Base-by-base conservation (phyloP, 2,329 filamentous ascomycete species). In the Tolypocladium inflatum region DNA sequence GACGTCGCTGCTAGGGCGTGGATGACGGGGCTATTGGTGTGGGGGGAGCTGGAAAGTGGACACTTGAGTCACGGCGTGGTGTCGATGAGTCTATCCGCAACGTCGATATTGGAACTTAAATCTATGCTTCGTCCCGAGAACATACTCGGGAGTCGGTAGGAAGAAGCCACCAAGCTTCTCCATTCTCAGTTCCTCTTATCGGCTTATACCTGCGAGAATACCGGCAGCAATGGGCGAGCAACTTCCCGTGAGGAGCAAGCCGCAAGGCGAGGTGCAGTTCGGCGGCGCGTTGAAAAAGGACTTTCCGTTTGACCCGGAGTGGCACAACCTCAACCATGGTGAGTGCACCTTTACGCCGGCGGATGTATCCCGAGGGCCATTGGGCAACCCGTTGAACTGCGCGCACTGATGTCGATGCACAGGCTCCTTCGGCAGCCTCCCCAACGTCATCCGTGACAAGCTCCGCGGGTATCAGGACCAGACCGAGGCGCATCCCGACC, bases 381-480 rank as follows among this genome's bases (percentile, higher is more conserved):
- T 3, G 48, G 17, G 3, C 48, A 3, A 10, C 15, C 3, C 13
- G 23, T n/a, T 50, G 45, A 33, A 17, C 45, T 17, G 9, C 6
- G 38, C 6, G 38, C 38, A 3, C 38, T 8, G 38, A 15, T 17
- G 38, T 6, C 19, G 3, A 11, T n/a, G 26, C 1, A 10, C 19
- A 85, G 88, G 90, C 54, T 95, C 91, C 1, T 96, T 90, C 68
- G 92, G 92, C 39, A 86, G 87, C 2, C 85, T 87, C 65, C 91
- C 92, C 4, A 76, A 73, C 11, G 68, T 73, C 23, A 78, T 97
- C 59, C 81, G 79, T 19, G 72, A 80, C 17, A 79, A 78, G 55
- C 78, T 87, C 23, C 84, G 81, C 19, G 66, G 76, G n/a, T 88
- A 87, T 66, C 87, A 92, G 68, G 81, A 87, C 61, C 73, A 77